Evolutionary conservation across 2,329 filamentous ascomycete genomes (phyloP), one percentile per base, ranked within the genome.

Genomic region (Botrytis hyacinthi): DNA sequence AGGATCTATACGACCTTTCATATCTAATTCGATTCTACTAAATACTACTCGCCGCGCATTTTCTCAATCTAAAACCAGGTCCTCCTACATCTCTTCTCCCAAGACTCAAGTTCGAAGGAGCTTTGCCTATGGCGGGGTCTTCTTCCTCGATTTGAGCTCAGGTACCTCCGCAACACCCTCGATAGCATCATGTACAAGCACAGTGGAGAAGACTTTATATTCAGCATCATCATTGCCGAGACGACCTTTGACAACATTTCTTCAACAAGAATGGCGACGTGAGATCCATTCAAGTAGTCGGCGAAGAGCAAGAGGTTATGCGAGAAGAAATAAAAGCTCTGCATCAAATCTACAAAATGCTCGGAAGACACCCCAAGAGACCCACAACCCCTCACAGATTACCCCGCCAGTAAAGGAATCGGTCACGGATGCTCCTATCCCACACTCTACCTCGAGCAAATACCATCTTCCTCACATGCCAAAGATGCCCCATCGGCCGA

Each of bases 401-500:
- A 51, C 72, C 8, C 73, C 77, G 54, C 37, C 67, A 46, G 54
- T 75, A 22, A 76, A 77, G 42, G 75, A 77, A 59, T 35, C 70
- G 32, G 32, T 70, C 42, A 61, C 65, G 18, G 65, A 70, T 40
- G 14, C 57, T 22, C 40, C 16, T 26, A 20, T 32, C 6, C 20
- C 44, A 71, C 65, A 26, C 81, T 84, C 62, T 70, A 65, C 74
- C n/a, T 73, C 78, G 35, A 78, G 73, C 48, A 89, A 88, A 77
- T 91, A 91, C 77, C 86, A 89, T 79, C 81, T 90, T 73, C 84
- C 87, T 79, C 74, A 82, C 61, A 79, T 92, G 73, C 88, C 91
- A 37, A 92, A 93, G 78, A 89, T 94, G 82, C 89, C 92, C n/a
- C 94, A 98, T 84, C 88, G 95, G 32, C 95, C 96, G 8, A 95